These are phyloP conservation scores for Amylocarpus encephaloides DNA, from an alignment of 2,329 filamentous ascomycete genomes.

Conservation along the genomic window DNA sequence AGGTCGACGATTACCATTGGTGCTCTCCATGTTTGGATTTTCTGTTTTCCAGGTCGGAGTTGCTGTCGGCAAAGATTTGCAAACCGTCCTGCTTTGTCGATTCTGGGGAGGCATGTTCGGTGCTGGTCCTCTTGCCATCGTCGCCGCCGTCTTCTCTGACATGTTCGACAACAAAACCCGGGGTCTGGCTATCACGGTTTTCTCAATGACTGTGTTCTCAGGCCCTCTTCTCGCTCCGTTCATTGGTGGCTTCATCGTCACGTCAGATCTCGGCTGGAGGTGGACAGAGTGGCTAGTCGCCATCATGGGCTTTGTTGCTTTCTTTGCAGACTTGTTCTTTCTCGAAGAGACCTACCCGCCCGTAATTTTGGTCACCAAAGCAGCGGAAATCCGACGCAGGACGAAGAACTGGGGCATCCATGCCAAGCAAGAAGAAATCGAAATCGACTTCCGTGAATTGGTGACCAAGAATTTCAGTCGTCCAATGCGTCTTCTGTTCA, in stretches of 20 bases:
- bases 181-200: constrained; percentile 51
- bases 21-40: constrained; percentile 61
- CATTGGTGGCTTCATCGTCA: constrained; percentile 60
- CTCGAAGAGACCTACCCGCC: constrained; percentile 66
- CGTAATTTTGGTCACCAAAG: constrained; percentile 56
- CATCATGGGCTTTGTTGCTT: constrained; percentile 57
- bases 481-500: constrained; percentile 45
- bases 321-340: constrained; percentile 54
- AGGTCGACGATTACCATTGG: constrained; percentile 57
- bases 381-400: constrained; percentile 52
- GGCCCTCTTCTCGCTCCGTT: constrained; percentile 63
- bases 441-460: constrained; percentile 58
- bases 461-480: constrained; percentile 47
- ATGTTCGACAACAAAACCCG: constrained; percentile 61
- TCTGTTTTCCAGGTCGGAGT: constrained; percentile 60
- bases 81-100: constrained; percentile 62
- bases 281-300: constrained; percentile 62
- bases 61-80: constrained; percentile 60
- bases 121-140: constrained; percentile 61
- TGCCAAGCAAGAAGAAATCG: constrained; percentile 66
- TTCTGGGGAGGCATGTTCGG: constrained; percentile 68
- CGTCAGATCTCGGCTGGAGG: constrained; percentile 61
- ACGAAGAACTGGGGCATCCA: constrained; percentile 66
- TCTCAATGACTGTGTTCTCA: constrained; percentile 57
- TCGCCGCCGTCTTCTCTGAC: constrained; percentile 65